These are phyloP conservation scores for Microsporum ferrugineum DNA, from an alignment of 2,329 filamentous ascomycete genomes.

Conservation along the genomic window DNA sequence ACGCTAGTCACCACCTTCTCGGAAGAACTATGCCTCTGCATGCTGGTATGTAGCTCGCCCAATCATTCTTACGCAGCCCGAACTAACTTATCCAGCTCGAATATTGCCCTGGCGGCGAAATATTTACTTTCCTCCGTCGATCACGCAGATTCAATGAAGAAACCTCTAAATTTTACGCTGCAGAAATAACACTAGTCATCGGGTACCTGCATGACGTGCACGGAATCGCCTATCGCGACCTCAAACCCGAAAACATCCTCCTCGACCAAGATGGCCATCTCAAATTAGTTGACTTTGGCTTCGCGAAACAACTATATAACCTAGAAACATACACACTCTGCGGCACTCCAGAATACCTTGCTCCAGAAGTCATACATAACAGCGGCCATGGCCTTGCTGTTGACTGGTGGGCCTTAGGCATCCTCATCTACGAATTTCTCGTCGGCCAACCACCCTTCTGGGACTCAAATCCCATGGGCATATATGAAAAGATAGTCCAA, in stretches of 20 bases:
- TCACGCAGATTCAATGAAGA: constrained; percentile 51
- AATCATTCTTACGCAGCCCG: not conserved
- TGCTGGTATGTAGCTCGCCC: constrained; percentile 31
- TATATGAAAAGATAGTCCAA: constrained; percentile 57
- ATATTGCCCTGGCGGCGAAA: constrained; percentile 56
- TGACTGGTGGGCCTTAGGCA: constrained; percentile 59
- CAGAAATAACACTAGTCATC: constrained; percentile 54
- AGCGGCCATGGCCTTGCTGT: constrained; percentile 54
- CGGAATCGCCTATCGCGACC: constrained; percentile 54
- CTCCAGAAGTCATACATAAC: constrained; percentile 56
- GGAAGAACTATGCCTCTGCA: constrained; percentile 47
- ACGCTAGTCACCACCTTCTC: constrained; percentile 54
- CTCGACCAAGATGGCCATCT: constrained; percentile 54
- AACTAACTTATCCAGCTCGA: constrained; percentile 39
- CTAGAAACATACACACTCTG: constrained; percentile 55
- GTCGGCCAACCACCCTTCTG: constrained; percentile 58
- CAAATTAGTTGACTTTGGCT: constrained; percentile 57
- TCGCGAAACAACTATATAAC: constrained; percentile 51
- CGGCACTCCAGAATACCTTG: constrained; percentile 56
- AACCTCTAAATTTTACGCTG: constrained; percentile 54
- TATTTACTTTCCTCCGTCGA: constrained; percentile 54
- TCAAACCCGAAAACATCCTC: constrained; percentile 57
- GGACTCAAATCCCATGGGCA: constrained; percentile 58
- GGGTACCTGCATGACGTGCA: constrained; percentile 53
- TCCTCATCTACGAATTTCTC: constrained; percentile 56